Evolutionary conservation across 1,284 basidiomycete genomes (phyloP).

Genomic region (Hypsizygus ulmarius): DNA sequence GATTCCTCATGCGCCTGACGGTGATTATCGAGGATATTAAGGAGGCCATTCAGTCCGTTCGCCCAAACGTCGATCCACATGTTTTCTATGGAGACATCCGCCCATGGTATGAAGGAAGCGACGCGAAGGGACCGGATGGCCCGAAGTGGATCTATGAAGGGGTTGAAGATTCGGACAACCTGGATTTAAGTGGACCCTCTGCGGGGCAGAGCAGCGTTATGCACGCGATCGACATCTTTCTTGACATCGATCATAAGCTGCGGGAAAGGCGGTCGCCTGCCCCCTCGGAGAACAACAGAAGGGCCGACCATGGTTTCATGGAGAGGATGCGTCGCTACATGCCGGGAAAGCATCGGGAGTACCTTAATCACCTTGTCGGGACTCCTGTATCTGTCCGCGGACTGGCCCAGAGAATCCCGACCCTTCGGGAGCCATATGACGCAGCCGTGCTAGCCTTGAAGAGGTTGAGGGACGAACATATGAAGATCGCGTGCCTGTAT

Average conservation of each 20-base stretch:
- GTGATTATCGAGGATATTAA: conserved; percentile 73
- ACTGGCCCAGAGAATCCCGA: conserved; percentile 52
- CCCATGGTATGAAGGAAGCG: conserved; percentile 91
- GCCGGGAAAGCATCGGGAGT: conserved; percentile 75
- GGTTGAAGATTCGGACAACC: conserved; percentile 52
- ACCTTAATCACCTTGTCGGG: conserved; percentile 52
- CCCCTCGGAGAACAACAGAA: conserved; percentile 63
- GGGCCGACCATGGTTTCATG: conserved; percentile 74
- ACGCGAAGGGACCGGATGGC: conserved; percentile 51
- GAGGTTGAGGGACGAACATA: conserved; percentile 81
- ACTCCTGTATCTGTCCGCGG: conserved; percentile 55
- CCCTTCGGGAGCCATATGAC: conserved; percentile 75
- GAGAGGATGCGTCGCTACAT: conserved; percentile 79
- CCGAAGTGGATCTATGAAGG: conserved; percentile 86
- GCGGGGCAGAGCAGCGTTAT: conserved; percentile 94
- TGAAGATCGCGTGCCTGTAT: conserved; percentile 86
- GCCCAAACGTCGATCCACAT: conserved; percentile 78
- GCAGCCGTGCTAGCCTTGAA: conserved; percentile 76
- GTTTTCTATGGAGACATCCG: conserved; percentile 90
- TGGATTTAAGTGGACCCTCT: conserved; percentile 83
- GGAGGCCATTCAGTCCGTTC: conserved; percentile 67
- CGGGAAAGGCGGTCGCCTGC: conserved; percentile 66
- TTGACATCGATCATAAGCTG: conserved; percentile 82
- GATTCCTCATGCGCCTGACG: conserved; percentile 72
- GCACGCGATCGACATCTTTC: conserved; percentile 78